phyloP scores from a whole-genome alignment of 2,329 filamentous ascomycete species.

The Knufia fluminis region DNA sequence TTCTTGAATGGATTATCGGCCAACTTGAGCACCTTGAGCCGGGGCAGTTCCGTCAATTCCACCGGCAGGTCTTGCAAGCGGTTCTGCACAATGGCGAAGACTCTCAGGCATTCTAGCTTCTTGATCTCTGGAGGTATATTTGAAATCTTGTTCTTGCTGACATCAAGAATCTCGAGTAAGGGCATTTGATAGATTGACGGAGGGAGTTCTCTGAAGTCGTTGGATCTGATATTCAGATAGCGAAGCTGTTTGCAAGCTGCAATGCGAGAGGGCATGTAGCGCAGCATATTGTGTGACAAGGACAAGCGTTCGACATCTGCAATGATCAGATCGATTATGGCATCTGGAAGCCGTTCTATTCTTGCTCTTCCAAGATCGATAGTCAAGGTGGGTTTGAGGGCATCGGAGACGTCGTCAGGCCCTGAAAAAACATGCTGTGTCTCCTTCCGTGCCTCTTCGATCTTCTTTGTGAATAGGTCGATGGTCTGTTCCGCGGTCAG shows the following conservation, averaged over 20 bases:
- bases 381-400: constrained; percentile 41
- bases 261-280: constrained; percentile 40
- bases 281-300: constrained; percentile 44
- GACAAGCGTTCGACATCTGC: constrained; percentile 46
- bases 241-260: constrained; percentile 40
- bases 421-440: constrained; percentile 39
- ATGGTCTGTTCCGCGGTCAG: constrained; percentile 35
- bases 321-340: constrained; percentile 44
- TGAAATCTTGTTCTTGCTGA: constrained; percentile 78
- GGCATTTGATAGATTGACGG: constrained; percentile 68
- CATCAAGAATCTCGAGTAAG: constrained; percentile 83
- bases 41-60: constrained; percentile 80
- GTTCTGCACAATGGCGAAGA: constrained; percentile 80
- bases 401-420: constrained; percentile 37
- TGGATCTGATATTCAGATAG: constrained; percentile 43
- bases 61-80: constrained; percentile 74
- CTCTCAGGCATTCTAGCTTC: constrained; percentile 75
- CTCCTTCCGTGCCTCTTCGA: constrained; percentile 40
- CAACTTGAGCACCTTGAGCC: constrained; percentile 79
- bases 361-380: constrained; percentile 43
- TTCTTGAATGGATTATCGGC: constrained; percentile 80
- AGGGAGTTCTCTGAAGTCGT: constrained; percentile 52
- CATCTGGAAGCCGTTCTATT: constrained; percentile 40
- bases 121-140: constrained; percentile 69
- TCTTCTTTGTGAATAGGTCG: constrained; percentile 35